Evolutionary conservation across 2,329 filamentous ascomycete genomes (phyloP), one percentile per base, ranked within the genome.

Genomic region (Pseudocercospora fuligena): DNA sequence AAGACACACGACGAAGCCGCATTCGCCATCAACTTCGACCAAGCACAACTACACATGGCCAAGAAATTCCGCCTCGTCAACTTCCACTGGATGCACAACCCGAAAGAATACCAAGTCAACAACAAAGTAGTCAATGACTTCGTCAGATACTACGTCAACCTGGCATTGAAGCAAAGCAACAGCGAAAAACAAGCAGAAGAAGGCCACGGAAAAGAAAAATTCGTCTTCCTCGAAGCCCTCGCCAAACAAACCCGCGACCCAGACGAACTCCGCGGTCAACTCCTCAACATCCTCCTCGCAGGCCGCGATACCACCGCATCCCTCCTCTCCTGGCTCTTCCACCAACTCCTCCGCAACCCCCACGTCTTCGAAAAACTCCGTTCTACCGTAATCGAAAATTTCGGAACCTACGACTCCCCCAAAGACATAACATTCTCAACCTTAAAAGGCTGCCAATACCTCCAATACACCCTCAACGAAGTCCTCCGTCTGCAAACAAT

Each of bases 361-460:
- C 78, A 82, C 1, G 74, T 82, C 5, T 86, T 87, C 68, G 71
- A 71, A 0, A 79, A 80, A 3, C 80, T 88, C 2, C 83, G 85
- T 14, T 72, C 79, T 2, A 84, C 86, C 70, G 79, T 88, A 40
- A 80, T 83, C 57, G 65, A 79, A 0, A 74, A 78, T 0, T 82
- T 87, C n/a, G 81, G 84, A 23, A 79, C 81, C 0, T 77, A 84
- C 19, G 75, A 80, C 46, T 74, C 77, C 57, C 83, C 62, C 60
- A 80, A 61, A 29, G 76, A 79, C 46, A 83, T 89, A 68, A 81
- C 83, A 1, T 84, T 84, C 69, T 73, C 82, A 8, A 85, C 89
- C 66, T 86, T 94, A 70, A 92, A 95, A 78, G 82, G 82, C 65
- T 86, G 95, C 76, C 89, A 90, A 2, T 96, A 94, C 77, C 69